phyloP scores from a whole-genome alignment of 352 stramenopile species.

The Vaucheria bursata region DNA sequence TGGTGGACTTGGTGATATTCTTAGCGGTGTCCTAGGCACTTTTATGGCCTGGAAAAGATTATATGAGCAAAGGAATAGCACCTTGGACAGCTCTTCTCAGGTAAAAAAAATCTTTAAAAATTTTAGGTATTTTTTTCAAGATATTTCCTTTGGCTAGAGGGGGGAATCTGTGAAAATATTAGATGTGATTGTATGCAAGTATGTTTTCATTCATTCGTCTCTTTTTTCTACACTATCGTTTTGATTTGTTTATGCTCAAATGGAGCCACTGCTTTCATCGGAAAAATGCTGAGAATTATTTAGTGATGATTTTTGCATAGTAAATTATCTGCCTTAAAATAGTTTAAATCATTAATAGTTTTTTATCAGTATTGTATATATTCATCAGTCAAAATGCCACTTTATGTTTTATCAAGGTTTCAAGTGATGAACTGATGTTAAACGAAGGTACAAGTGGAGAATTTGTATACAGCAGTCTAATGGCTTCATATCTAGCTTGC shows the following conservation, averaged over 20 bases:
- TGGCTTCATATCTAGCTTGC: not conserved
- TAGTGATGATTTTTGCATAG: too few species aligned
- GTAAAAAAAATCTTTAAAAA: not conserved
- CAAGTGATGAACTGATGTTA: not conserved
- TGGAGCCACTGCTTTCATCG: too few species aligned
- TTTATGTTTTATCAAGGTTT: not conserved
- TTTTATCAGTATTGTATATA: not conserved
- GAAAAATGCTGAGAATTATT: too few species aligned
- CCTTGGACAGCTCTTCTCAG: not conserved
- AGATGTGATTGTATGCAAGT: not conserved
- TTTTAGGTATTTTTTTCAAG: not conserved
- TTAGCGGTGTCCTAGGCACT: slow-evolving; percentile 59
- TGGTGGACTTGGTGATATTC: slow-evolving; percentile 78
- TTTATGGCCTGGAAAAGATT: slow-evolving; percentile 22
- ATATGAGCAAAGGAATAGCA: slow-evolving; percentile 2
- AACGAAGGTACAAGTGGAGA: too few species aligned
- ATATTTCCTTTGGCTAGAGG: not conserved
- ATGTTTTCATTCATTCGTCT: not conserved
- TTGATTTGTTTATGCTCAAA: not conserved
- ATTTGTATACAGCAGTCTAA: too few species aligned
- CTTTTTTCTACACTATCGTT: not conserved
- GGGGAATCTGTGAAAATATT: not conserved
- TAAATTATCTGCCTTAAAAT: not conserved
- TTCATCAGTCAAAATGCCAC: not conserved
- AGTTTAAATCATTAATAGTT: not conserved